A percentile compares a stretch with the other conserved stretches of the same genome.
Conservation (phyloP, 176 grass and related monocot genomes). For the Ampelocalamus luodianensis region DNA sequence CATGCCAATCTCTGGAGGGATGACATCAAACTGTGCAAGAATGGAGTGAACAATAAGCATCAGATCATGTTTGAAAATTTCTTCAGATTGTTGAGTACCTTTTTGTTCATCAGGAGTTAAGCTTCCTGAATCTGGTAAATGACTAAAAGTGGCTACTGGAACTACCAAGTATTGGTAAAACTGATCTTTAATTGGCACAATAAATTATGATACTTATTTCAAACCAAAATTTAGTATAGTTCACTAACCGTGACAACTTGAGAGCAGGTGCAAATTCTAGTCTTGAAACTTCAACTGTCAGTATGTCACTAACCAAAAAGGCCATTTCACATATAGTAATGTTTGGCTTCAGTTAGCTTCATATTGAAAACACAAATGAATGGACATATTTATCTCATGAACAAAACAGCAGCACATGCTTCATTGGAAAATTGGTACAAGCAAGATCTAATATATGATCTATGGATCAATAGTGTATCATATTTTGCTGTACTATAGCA, state of each 20-base stretch:
- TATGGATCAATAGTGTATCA: slow-evolving; percentile 11
- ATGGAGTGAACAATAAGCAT: slow-evolving; percentile 22
- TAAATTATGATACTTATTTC: neutral
- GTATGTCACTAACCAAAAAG: neutral
- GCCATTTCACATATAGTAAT: neutral
- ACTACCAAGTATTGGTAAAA: neutral
- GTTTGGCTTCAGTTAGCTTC: slow-evolving; percentile 5
- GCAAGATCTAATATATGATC: neutral
- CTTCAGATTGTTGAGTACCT: neutral
- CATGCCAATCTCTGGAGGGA: slow-evolving; percentile 79
- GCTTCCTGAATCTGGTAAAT: slow-evolving; percentile 10
- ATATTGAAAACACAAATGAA: neutral
- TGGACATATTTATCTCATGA: slow-evolving; percentile 17
- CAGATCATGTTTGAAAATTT: neutral
- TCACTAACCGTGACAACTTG: neutral
- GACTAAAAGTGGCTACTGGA: neutral
- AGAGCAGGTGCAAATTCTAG: neutral
- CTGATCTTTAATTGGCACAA: neutral
- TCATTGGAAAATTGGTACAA: neutral
- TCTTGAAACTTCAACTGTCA: neutral
- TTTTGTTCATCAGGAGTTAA: slow-evolving; percentile 10
- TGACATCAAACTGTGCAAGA: slow-evolving; percentile 79
- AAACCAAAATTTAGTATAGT: slow-evolving; percentile 31
- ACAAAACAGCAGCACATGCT: neutral
- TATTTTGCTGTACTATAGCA: neutral